Evolutionary conservation across 257 asterid genomes (phyloP), one percentile per base, ranked within the genome.

Genomic region (Primulina tabacum): DNA sequence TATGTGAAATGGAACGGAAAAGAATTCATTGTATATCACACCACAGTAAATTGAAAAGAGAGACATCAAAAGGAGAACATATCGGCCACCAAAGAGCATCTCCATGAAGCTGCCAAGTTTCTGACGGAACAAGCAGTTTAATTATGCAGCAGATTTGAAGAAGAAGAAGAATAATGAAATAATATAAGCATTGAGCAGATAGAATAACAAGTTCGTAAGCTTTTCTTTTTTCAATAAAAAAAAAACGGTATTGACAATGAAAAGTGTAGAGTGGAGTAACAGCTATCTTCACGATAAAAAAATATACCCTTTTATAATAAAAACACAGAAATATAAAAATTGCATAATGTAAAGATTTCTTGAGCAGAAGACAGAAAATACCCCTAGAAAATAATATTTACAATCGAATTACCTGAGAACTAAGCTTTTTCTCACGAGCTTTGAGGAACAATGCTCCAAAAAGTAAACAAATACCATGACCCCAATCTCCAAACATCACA

Each of bases 401-500:
- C 50, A 73, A 57, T 50, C 21, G 72, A 38, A 75, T 73, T 84
- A 92, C 99, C 96, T 95, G 97, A 60, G 98, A 84, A 76, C 95
- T 75, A 68, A 88, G 79, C 78, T 82, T 88, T 59, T 83, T 89
- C 80, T 94, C 98, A 53, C 81, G 90, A 37, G 91, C 86, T 64
- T 89, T 81, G 64, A 94, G 95, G 73, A 82, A 77, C 70, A 92
- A 72, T 57, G 98, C 97, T 74, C 97, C 98, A 80, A 92, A 74
- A 37, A 94, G 82, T 73, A 94, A 77, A 83, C 98, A 94, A 73
- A 89, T 80, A 72, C 99, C 99, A 82, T 94, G 99, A 71, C 99
- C 99, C 99, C 99, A 94, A 78, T 94, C 99, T 62, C 99, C 99
- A 79, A 94, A 94, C 99, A 94, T 94, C 82, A 94, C 97, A 68